Conservation (phyloP, 1,284 basidiomycete species). For the Austropuccinia psidii region DNA sequence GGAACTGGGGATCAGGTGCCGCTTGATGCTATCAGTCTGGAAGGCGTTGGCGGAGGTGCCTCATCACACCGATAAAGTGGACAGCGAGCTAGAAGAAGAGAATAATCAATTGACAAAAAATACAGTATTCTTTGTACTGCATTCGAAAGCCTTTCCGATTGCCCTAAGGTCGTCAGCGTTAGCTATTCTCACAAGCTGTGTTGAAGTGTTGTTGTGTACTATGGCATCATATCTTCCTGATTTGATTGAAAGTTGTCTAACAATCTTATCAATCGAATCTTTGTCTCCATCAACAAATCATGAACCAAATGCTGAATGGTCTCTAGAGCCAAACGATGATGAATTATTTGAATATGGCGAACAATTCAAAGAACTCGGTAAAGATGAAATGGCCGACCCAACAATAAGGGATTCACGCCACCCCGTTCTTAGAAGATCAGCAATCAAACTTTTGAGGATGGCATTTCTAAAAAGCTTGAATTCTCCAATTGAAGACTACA, state of each 20-base stretch:
- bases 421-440: no score
- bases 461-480: no score
- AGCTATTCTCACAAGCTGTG: slow-evolving; percentile 7
- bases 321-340: neutral
- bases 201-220: neutral
- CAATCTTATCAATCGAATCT: neutral
- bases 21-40: slow-evolving; percentile 21
- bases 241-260: slow-evolving; percentile 15
- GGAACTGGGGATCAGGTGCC: slow-evolving; percentile 15
- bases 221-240: slow-evolving; percentile 3
- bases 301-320: neutral
- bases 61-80: neutral
- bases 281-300: neutral
- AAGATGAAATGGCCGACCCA: no score
- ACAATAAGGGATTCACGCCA: no score
- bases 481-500: no score
- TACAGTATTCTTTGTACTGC: neutral
- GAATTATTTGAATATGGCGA: no score
- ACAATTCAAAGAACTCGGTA: no score
- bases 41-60: slow-evolving; percentile 10
- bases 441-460: no score
- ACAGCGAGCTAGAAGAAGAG: neutral
- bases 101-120: neutral
- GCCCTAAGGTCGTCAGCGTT: slow-evolving; percentile 3
- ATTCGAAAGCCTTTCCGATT: neutral